phyloP scores from a whole-genome alignment of 2,329 filamentous ascomycete genomes.

The Akanthomyces muscarius region DNA sequence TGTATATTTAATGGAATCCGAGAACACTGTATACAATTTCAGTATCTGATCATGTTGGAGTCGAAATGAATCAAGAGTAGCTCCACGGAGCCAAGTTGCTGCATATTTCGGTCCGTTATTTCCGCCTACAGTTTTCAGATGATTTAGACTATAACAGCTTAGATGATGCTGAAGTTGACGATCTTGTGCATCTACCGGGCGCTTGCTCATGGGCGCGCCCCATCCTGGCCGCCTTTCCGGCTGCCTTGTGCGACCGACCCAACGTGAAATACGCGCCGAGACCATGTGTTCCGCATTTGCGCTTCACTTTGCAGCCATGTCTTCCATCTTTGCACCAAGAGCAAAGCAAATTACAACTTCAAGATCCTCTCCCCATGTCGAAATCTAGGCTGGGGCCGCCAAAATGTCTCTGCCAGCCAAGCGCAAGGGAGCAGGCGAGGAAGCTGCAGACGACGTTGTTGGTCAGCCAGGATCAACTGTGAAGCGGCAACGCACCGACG shows the following conservation, averaged over 20 bases:
- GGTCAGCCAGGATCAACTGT: background rate
- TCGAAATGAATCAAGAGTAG: background rate
- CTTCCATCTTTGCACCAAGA: background rate
- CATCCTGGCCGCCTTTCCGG: background rate
- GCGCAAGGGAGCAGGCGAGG: background rate
- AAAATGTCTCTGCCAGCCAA: background rate
- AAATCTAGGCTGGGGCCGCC: no score
- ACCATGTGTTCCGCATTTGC: background rate
- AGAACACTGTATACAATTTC: background rate
- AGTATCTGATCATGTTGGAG: background rate
- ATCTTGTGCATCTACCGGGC: background rate
- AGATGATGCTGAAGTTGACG: no score
- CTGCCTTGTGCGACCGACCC: constrained; percentile 3
- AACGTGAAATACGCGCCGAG: background rate
- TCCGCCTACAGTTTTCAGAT: background rate
- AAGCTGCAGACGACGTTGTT: background rate
- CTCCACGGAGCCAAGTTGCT: background rate
- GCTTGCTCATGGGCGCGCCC: background rate
- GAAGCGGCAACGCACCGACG: background rate
- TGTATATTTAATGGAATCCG: no score
- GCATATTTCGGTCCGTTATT: no score
- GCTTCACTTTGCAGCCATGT: background rate
- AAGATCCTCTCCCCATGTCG: no score
- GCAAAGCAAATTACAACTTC: no score
- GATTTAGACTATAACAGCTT: background rate